These are phyloP conservation scores for Debaryomyces sp. DNA, from an alignment of 1,139 yeast species.

Conservation along the genomic window DNA sequence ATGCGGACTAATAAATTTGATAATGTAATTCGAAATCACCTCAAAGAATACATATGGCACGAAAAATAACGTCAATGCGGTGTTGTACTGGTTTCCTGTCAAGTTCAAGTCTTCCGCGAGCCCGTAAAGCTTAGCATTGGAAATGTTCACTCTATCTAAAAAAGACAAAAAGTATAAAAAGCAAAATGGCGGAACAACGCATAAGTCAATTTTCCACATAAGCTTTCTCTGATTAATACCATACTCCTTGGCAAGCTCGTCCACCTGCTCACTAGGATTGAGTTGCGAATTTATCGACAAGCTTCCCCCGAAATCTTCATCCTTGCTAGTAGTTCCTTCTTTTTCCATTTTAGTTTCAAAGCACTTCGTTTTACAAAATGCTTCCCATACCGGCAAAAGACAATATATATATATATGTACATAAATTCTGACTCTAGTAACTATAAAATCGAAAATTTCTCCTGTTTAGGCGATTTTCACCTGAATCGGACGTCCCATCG, in stretches of 20 bases:
- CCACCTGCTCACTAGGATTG: slow-evolving; percentile 24
- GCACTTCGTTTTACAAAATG: neutral
- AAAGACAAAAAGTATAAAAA: slow-evolving; percentile 68
- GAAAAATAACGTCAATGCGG: slow-evolving; percentile 67
- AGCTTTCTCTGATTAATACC: slow-evolving; percentile 48
- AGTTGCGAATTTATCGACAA: neutral
- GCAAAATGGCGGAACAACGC: slow-evolving; percentile 73
- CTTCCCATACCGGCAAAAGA: neutral
- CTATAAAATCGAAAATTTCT: neutral
- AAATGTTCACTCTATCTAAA: slow-evolving; percentile 72
- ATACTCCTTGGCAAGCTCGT: slow-evolving; percentile 30
- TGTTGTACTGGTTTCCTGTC: slow-evolving; percentile 61
- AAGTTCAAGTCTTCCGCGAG: slow-evolving; percentile 53
- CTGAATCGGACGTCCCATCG: slow-evolving; percentile 1
- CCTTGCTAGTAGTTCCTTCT: neutral
- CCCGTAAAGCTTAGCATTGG: slow-evolving; percentile 74
- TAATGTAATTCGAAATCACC: slow-evolving; percentile 62
- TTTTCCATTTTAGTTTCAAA: neutral
- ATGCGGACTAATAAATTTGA: slow-evolving; percentile 65
- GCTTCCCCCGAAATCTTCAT: neutral
- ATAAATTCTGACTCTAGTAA: neutral
- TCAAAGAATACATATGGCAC: slow-evolving; percentile 73
- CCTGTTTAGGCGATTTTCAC: neutral
- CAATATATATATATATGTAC: neutral
- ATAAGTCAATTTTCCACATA: slow-evolving; percentile 64